phyloP scores from a whole-genome alignment of 192 early-diverging fungal species.

The Chytriomyces sp. region DNA sequence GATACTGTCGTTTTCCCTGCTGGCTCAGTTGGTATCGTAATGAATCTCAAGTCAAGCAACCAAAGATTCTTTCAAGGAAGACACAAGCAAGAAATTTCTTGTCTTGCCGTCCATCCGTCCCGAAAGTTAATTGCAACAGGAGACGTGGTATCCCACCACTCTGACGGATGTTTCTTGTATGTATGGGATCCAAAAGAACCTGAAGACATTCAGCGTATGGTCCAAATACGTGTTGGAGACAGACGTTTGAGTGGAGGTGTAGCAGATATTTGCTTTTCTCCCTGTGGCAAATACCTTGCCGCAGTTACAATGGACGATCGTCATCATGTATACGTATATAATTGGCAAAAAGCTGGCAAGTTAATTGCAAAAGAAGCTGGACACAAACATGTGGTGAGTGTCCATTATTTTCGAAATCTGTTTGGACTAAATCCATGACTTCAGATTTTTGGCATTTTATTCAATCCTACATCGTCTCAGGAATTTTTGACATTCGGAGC shows the following conservation, averaged over 20 bases:
- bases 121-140: conserved; percentile 29
- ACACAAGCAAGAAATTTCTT: conserved; percentile 31
- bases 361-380: conserved; percentile 24
- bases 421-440: background rate
- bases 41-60: conserved; percentile 14
- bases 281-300: conserved; percentile 22
- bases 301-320: conserved; percentile 27
- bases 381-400: conserved; percentile 15
- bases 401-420: background rate
- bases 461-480: conserved; percentile 3
- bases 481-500: conserved; percentile 36
- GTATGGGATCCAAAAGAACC: conserved; percentile 34
- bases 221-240: conserved; percentile 35
- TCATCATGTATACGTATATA: conserved; percentile 31
- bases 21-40: conserved; percentile 31
- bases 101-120: conserved; percentile 27
- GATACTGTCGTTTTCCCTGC: conserved; percentile 31
- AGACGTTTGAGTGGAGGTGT: conserved; percentile 22
- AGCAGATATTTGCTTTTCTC: conserved; percentile 25
- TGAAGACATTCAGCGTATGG: conserved; percentile 31
- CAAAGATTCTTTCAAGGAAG: conserved; percentile 36
- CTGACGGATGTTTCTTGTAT: conserved; percentile 29
- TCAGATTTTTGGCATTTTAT: conserved; percentile 32
- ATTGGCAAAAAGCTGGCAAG: conserved; percentile 32
- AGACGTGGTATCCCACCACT: conserved; percentile 16